Percentiles rank a stretch among this genome's conserved stretches.
Evolutionary conservation across 2,329 filamentous ascomycete species (phyloP).

Genomic region (Fusarium sp.): DNA sequence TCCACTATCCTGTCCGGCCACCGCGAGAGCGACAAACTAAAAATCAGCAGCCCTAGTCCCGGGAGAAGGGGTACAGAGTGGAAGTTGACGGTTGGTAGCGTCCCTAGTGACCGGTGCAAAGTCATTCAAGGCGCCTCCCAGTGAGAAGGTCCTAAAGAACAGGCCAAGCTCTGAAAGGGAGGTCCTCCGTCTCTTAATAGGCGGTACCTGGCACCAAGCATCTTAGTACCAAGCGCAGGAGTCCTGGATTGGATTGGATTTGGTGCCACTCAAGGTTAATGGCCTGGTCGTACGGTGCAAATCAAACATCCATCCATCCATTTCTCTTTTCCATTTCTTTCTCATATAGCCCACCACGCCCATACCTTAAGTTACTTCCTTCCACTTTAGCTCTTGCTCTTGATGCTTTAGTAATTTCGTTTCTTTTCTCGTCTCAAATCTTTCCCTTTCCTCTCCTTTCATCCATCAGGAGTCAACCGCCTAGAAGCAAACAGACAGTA

Average conservation of each 20-base stretch:
- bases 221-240: constrained; percentile 36
- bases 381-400: constrained; percentile 32
- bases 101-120: constrained; percentile 14
- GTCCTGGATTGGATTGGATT: constrained; percentile 22
- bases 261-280: constrained; percentile 34
- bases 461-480: constrained; percentile 1
- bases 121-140: constrained; percentile 11
- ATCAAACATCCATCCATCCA: constrained; percentile 33
- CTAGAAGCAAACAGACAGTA: constrained; percentile 3
- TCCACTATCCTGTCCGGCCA: constrained; percentile 34
- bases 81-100: constrained; percentile 12
- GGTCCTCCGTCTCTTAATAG: constrained; percentile 17
- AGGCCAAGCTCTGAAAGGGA: constrained; percentile 35
- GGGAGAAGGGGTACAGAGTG: constrained; percentile 28
- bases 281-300: constrained; percentile 42
- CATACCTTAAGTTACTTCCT: constrained; percentile 18
- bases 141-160: constrained; percentile 4
- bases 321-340: constrained; percentile 7
- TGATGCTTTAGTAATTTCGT: constrained; percentile 36
- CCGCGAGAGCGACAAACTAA: constrained; percentile 24
- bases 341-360: constrained; percentile 41
- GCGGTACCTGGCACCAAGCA: constrained; percentile 33
- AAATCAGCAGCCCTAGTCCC: constrained; percentile 7
- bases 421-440: constrained; percentile 30
- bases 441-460: constrained; percentile 8